These are phyloP conservation scores for Crotalaria pallida DNA, from an alignment of 306 rosid species.

Conservation along the genomic window DNA sequence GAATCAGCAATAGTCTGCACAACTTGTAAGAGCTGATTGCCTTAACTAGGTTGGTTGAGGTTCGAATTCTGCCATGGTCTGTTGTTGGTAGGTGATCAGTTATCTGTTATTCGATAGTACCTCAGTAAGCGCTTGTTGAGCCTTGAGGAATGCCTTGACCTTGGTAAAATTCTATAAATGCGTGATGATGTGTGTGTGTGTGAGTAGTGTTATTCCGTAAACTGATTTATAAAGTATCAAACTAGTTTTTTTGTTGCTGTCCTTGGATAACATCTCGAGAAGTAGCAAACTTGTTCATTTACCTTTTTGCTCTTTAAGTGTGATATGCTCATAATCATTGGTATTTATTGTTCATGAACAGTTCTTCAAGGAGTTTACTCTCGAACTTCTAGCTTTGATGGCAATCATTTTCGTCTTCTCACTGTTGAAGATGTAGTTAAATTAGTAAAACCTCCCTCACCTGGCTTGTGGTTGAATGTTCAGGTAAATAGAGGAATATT, in stretches of 20 bases:
- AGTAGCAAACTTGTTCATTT: neutral
- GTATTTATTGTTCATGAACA: slow-evolving; percentile 36
- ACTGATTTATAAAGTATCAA: neutral
- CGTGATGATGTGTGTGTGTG: too few species aligned
- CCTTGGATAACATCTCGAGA: neutral
- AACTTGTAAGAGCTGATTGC: too few species aligned
- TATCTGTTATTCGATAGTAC: too few species aligned
- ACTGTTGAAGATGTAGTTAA: slow-evolving; percentile 35
- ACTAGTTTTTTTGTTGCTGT: slow-evolving; percentile 3
- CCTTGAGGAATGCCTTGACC: too few species aligned
- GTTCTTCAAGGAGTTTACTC: slow-evolving; percentile 62
- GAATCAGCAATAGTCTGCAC: too few species aligned
- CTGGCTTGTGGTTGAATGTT: slow-evolving; percentile 74
- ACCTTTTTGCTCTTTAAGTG: neutral
- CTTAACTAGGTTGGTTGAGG: too few species aligned
- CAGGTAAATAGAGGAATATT: slow-evolving; percentile 45
- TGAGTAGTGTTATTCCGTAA: too few species aligned
- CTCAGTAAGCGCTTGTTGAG: too few species aligned
- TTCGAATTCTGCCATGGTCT: too few species aligned
- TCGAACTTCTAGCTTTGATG: slow-evolving; percentile 44
- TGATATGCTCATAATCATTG: slow-evolving; percentile 3
- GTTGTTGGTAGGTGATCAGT: too few species aligned
- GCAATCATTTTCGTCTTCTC: slow-evolving; percentile 28
- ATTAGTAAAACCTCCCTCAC: slow-evolving; percentile 30
- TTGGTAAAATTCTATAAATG: too few species aligned